Conservation (phyloP, 352 stramenopile genomes). For the Plasmopara halstedii region DNA sequence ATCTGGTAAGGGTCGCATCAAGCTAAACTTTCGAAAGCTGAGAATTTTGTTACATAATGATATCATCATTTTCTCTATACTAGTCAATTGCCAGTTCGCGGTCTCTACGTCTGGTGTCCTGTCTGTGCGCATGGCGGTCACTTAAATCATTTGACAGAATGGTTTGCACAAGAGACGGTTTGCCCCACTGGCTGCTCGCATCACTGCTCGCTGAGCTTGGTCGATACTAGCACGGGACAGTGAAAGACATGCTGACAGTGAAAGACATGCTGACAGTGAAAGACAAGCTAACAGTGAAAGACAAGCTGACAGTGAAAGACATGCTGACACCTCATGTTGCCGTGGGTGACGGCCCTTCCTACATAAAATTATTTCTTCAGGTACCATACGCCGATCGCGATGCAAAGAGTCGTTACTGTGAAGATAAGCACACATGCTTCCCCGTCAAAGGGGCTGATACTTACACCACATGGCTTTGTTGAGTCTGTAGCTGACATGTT, state of each 20-base stretch:
- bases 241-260: constrained; percentile 1
- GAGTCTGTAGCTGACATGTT: constrained; percentile 9
- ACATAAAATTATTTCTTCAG: constrained; percentile 5
- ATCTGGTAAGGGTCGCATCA: constrained; percentile 54
- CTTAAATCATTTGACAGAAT: constrained; percentile 74
- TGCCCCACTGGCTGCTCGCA: constrained; percentile 77
- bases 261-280: too few species aligned
- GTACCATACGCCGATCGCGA: constrained; percentile 20
- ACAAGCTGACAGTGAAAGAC: too few species aligned
- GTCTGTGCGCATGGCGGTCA: constrained; percentile 88
- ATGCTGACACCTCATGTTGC: background rate
- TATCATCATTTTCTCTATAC: constrained; percentile 1
- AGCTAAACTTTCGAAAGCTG: background rate
- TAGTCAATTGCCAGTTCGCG: constrained; percentile 80
- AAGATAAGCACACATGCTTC: constrained; percentile 10
- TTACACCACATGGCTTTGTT: constrained; percentile 2
- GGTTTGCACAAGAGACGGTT: constrained; percentile 60
- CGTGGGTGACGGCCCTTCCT: background rate
- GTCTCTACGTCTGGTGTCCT: constrained; percentile 88
- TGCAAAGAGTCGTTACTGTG: constrained; percentile 10
- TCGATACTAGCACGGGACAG: constrained; percentile 7
- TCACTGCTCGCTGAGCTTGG: constrained; percentile 44
- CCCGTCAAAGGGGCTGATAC: constrained; percentile 5
- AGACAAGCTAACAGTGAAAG: too few species aligned
- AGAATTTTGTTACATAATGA: constrained; percentile 2